Evolutionary conservation across 345 rosid genomes (phyloP), one percentile per base, ranked within the genome.

Genomic region (Chamaenerion angustifolium): DNA sequence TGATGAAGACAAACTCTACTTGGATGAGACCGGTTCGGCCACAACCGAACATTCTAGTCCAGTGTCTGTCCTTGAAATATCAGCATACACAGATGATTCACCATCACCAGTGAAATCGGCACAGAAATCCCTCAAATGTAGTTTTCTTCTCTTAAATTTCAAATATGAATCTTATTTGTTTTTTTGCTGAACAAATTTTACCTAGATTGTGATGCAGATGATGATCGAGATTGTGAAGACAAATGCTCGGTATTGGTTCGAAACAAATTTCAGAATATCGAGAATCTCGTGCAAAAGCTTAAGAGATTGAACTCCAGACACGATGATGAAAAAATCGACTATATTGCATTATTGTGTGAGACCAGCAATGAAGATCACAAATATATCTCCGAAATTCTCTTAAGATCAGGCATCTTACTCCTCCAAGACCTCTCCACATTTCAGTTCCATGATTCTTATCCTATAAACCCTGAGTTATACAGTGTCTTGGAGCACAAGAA

Each of bases 331-430:
- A 69, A 72, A 64, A 81, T 81, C 49, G 95, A 90, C 70, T 90
- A 90, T 72, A 77, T 90, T 46, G 98, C 88, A 25, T 81, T 83
- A 5, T 85, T 90, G 42, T 86, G 98, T 17, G 89, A 83, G 75
- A 86, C 73, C 67, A 48, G 74, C 40, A 77, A 72, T 62, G 94
- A 94, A 21, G 87, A 83, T 63, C 85, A 81, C 71, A 74, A 94
- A 71, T 90, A 90, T 72, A 74, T 90, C 55, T 86, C 94, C 0
- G 93, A 90, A 77, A 86, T 90, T 63, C 57, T 90, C 45, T 64
- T 90, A 64, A 85, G 95, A 51, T 89, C 97, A 0, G 97, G 97
- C 50, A 79, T 89, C 46, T 70, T 89, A 25, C 88, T 89, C 17
- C 88, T 89, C 17, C 72, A 85, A 49, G 94, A 85, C 60, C 74